A percentile compares a stretch with the other conserved stretches of the same genome.
These are phyloP conservation scores for Pisolithus sp. DNA, from an alignment of 768 basidiomycete genomes.

Conservation along the genomic window DNA sequence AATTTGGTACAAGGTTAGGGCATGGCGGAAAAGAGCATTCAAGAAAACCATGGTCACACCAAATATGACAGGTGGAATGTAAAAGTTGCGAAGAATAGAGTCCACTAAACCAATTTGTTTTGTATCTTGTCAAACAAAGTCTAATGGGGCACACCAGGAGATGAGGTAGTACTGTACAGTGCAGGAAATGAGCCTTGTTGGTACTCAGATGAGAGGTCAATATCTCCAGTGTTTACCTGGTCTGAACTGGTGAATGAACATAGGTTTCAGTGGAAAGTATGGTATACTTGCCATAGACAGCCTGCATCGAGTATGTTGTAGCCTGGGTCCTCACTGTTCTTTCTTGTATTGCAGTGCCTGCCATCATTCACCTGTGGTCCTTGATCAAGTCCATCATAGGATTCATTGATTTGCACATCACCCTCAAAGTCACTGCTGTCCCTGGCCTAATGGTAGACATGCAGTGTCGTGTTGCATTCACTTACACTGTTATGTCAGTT, in stretches of 20 bases:
- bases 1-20: conserved; percentile 1
- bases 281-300: conserved; percentile 44
- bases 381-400: too few relatives aligned
- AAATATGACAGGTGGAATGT: conserved; percentile 76
- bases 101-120: conserved; percentile 76
- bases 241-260: conserved; percentile 32
- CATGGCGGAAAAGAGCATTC: neutral
- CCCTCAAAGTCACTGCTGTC: too few relatives aligned
- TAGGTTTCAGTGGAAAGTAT: neutral
- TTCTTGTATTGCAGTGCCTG: too few relatives aligned
- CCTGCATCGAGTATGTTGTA: conserved; percentile 58
- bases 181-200: conserved; percentile 51
- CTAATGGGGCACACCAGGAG: conserved; percentile 26
- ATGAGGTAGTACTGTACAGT: neutral
- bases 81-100: conserved; percentile 72
- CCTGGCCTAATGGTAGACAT: too few relatives aligned
- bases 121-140: conserved; percentile 71
- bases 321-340: too few relatives aligned
- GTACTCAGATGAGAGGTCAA: conserved; percentile 71
- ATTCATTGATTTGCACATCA: too few relatives aligned
- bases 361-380: too few relatives aligned
- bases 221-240: conserved; percentile 56
- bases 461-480: too few relatives aligned
- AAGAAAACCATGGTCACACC: conserved; percentile 29
- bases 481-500: too few relatives aligned